Base-by-base conservation (phyloP, 225 moss, liverwort and hornwort species). In the Thuidium tamariscinum region DNA sequence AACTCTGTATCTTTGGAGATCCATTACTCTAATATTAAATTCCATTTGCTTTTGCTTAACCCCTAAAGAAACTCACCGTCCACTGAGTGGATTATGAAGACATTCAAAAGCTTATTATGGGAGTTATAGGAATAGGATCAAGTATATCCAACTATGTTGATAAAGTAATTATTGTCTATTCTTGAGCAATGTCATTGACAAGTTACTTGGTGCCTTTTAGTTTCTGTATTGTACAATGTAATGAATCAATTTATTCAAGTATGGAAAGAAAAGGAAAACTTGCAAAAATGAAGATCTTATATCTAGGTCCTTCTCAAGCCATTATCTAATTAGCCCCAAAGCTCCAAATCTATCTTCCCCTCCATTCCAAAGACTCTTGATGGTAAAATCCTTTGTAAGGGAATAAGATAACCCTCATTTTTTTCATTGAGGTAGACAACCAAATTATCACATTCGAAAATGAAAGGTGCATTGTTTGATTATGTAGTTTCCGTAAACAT, bases 351-450 rank as follows among this genome's bases (percentile, higher is more conserved):
- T 25, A 34, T 21, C 34, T 34, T 49, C 34, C 1, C 7, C 3
- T 19, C 1, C 20, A 51, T 51, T 34, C 20, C 1, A 22, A 51
- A 4, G 8, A 51, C 5, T 74, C 2, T 0, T 32, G 0, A 7
- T 0, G 12, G 6, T 10, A 49, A 34, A 49, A 32, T 48, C 7
- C 0, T 17, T 4, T 72, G 11, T 19, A 17, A 72, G 11, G 1
- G 18, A 17, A 46, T 46, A 46, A 6, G 1, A 18, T 30, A 48
- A 48, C 2, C 18, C 0, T 3, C 12, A 19, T 20, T 73, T 73
- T 6, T 11, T 30, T 49, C 8, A 51, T 2, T 0, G 0, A 51
- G 2, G 34, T 49, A 74, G 21, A 21, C 34, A 51, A 21, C 3
- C 21, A 20, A 51, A 51, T 49, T 21, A 34, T 51, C 34, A 21